Evolutionary conservation across 805 yeast genomes (phyloP).

Genomic region (Starmera amethionina): DNA sequence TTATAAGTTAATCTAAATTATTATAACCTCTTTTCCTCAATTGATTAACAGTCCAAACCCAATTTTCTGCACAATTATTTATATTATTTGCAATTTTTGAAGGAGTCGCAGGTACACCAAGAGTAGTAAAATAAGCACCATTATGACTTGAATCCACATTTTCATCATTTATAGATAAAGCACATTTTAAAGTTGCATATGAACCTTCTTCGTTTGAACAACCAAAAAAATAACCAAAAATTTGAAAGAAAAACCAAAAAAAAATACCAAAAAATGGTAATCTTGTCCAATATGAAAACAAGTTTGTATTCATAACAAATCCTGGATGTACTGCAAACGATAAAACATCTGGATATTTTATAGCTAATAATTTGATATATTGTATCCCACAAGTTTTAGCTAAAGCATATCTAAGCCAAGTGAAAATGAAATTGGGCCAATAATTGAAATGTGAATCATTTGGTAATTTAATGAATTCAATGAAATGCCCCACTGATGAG

Average conservation of each 20-base stretch:
- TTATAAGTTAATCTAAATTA: conserved; percentile 7
- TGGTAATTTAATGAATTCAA: conserved; percentile 37
- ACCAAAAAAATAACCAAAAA: conserved; percentile 62
- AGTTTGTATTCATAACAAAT: conserved; percentile 70
- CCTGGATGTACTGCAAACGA: conserved; percentile 76
- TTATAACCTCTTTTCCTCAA: conserved; percentile 42
- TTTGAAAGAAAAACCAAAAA: conserved; percentile 63
- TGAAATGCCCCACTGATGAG: conserved; percentile 53
- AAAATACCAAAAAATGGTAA: conserved; percentile 68
- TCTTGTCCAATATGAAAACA: conserved; percentile 69
- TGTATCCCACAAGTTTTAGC: conserved; percentile 78
- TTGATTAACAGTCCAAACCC: conserved; percentile 72
- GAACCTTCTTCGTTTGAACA: conserved; percentile 66
- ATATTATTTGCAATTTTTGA: conserved; percentile 46
- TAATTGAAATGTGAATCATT: conserved; percentile 41
- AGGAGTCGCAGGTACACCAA: conserved; percentile 47
- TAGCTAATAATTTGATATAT: conserved; percentile 51
- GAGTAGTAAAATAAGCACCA: conserved; percentile 60
- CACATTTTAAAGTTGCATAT: conserved; percentile 51
- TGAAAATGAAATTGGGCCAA: conserved; percentile 57
- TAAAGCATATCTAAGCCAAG: conserved; percentile 70
- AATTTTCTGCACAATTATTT: conserved; percentile 56
- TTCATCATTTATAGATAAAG: conserved; percentile 33
- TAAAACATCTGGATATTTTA: conserved; percentile 54
- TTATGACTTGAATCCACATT: conserved; percentile 33